phyloP scores from a whole-genome alignment of 2,329 filamentous ascomycete species.

The Hysterium pulicare region DNA sequence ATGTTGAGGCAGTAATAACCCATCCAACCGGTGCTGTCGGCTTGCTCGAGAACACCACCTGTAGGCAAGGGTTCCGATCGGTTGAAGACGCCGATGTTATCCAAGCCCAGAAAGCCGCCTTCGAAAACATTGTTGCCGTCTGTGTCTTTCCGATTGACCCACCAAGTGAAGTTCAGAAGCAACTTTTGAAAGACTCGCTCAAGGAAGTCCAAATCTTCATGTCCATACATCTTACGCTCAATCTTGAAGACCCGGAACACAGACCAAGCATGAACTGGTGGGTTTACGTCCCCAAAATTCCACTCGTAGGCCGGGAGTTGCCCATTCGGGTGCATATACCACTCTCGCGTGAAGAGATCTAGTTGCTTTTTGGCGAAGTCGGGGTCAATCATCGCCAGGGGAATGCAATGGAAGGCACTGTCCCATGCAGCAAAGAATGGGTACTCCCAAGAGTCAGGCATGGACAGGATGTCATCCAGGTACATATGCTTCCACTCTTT shows the following conservation, averaged over 20 bases:
- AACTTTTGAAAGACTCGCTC: conserved; percentile 96
- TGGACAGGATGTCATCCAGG: conserved; percentile 90
- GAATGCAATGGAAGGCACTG: conserved; percentile 94
- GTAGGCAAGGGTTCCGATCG: conserved; percentile 92
- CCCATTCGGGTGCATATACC: conserved; percentile 98
- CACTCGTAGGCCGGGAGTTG: conserved; percentile 92
- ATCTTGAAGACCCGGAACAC: conserved; percentile 97
- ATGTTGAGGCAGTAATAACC: conserved; percentile 95
- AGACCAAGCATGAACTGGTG: conserved; percentile 93
- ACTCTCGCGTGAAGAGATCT: conserved; percentile 91
- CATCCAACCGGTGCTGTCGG: conserved; percentile 98
- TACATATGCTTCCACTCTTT: conserved; percentile 91
- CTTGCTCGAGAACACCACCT: conserved; percentile 89
- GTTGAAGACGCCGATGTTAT: conserved; percentile 98
- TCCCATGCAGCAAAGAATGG: conserved; percentile 98
- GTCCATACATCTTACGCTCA: conserved; percentile 93
- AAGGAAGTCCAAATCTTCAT: conserved; percentile 90
- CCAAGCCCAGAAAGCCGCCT: conserved; percentile 88
- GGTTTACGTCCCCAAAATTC: conserved; percentile 98
- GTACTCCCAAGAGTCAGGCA: conserved; percentile 99
- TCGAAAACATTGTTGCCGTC: conserved; percentile 98
- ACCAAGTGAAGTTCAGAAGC: conserved; percentile 97
- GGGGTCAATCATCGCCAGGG: conserved; percentile 93
- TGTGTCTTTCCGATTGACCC: conserved; percentile 93
- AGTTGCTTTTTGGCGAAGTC: conserved; percentile 98